Evolutionary conservation across 331 rosid genomes (phyloP), one percentile per base, ranked within the genome.

Genomic region (Quercus tomentella): DNA sequence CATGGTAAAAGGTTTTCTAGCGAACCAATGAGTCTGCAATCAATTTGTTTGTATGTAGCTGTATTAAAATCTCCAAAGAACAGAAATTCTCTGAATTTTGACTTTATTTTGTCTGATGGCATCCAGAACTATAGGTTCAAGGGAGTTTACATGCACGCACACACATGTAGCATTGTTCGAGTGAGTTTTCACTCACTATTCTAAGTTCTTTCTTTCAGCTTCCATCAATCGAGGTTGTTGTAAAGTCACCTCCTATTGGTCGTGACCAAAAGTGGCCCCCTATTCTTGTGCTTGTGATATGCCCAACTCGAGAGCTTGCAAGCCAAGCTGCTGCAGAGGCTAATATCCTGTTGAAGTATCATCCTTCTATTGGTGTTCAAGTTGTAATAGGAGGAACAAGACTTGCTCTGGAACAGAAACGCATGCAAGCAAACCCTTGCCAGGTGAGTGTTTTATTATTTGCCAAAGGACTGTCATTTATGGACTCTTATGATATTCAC

Each of bases 261-360:
- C 90, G 81, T 66, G 97, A 89, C 86, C 86, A 91, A 26, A 90
- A 72, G 89, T 87, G 89, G 56, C 92, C 97, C 26, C 97, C 99
- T 37, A 96, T 96, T 84, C 56, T 70, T 79, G 97, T 96, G 72
- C 97, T 96, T 81, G 94, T 96, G 56, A 87, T 96, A 78, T 96
- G 99, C 87, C 99, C 99, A 72, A 96, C 99, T 69, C 81, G 99
- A 79, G 99, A 96, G 87, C 96, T 96, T 86, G 99, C 99, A 5
- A 79, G 78, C 76, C 99, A 96, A 86, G 99, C 99, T 78, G 89
- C 98, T 73, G 87, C 90, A 56, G 97, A 96, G 87, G 98, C 97
- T 67, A 83, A 73, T 79, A 91, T 85, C 37, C 87, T 96, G 79
- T 84, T 96, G 79, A 96, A 92, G 84, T 91, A 92, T 77, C 97